Base-by-base conservation (phyloP, 805 yeast species). In the Metschnikowia amazonensis region DNA sequence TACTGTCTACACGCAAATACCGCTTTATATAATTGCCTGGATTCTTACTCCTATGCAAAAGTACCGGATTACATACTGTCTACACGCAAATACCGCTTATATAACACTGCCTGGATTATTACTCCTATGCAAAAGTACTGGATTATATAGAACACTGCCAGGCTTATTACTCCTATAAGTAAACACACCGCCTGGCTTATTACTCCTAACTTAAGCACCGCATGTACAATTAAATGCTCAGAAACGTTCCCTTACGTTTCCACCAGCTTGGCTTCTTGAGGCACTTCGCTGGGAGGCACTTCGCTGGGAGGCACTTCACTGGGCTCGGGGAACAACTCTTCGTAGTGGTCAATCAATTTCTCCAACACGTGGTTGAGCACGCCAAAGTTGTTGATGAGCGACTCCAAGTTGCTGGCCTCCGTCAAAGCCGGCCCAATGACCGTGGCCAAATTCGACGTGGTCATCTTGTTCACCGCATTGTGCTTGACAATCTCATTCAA, bases 381-480 rank as follows among this genome's bases (percentile, higher is more conserved):
- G 5, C 84, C 83, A 59, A 79, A 79, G 48, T 69, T 73, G 44
- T 66, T 69, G 17, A 72, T 67, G 52, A 75, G 60, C 11, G 70
- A 61, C 16, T 75, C 78, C 37, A 80, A 73, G 34, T 60, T 66
- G 49, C 79, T 70, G 11, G 81, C 80, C 51, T 79, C 83, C 4
- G 81, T 77, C 44, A 79, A 69, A 2, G 81, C 77, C 1, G 83
- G 83, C 1, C 82, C 83, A 51, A 92, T 84, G 5, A 92, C 97
- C 45, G 95, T 92, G 4, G 97, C 95, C 58, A 92, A 67, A 60
- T 92, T 92, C 1, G 89, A 82, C 2, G 95, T 80, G 45, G 84
- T 87, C 98, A 92, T 92, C 61, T 82, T 82, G 66, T 92, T 92
- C 38, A 67, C 68, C 9, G 77, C 81, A 36, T 83, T 81, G 58